phyloP scores from a whole-genome alignment of 192 early-diverging fungal genomes.

The Phlyctochytrium planicorne region DNA sequence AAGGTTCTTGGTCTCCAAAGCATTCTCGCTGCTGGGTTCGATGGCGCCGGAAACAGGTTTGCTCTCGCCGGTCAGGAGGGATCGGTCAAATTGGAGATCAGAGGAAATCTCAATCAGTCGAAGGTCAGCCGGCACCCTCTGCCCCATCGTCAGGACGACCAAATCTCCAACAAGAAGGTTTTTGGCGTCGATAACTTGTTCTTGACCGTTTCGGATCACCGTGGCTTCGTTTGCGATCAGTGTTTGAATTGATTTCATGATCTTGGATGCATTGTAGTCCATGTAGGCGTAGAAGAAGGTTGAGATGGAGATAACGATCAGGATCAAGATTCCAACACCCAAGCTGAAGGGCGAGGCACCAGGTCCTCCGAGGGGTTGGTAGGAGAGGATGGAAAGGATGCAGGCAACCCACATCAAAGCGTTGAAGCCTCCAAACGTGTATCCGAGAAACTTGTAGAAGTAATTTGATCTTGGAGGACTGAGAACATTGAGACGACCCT shows the following conservation, averaged over 20 bases:
- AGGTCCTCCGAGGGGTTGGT: constrained; percentile 25
- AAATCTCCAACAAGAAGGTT: constrained; percentile 76
- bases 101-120: constrained; percentile 63
- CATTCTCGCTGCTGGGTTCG: constrained; percentile 67
- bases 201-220: constrained; percentile 69
- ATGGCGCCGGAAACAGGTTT: constrained; percentile 63
- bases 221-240: constrained; percentile 27
- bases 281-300: constrained; percentile 32
- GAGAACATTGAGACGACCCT: constrained; percentile 8
- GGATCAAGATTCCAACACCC: constrained; percentile 23
- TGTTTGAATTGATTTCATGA: constrained; percentile 29
- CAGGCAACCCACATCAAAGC: constrained; percentile 33
- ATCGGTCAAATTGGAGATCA: constrained; percentile 77
- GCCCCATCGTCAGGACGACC: constrained; percentile 62
- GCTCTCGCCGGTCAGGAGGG: constrained; percentile 75
- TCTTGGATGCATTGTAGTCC: constrained; percentile 20
- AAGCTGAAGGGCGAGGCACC: constrained; percentile 20
- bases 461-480: constrained; percentile 22
- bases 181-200: constrained; percentile 44
- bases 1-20: constrained; percentile 79
- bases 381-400: constrained; percentile 23
- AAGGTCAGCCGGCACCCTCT: constrained; percentile 77
- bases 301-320: constrained; percentile 33
- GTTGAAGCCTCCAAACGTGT: constrained; percentile 38
- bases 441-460: constrained; percentile 25